A percentile compares a stretch with the other conserved stretches of the same genome.
phyloP scores from a whole-genome alignment of 257 asterid species.

The Lycium barbarum region DNA sequence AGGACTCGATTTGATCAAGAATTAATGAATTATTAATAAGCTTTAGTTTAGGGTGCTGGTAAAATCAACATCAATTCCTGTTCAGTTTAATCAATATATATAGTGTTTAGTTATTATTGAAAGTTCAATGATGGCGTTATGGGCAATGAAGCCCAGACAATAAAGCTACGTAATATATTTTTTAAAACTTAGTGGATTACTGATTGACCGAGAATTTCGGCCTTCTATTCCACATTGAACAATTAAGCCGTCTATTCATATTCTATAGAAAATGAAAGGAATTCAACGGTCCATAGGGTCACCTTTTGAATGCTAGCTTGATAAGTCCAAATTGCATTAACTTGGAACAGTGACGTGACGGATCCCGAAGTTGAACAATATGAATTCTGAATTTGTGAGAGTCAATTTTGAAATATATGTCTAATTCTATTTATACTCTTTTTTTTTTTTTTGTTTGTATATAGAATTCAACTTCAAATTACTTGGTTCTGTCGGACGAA shows the following conservation, averaged over 20 bases:
- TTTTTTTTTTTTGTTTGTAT: background rate
- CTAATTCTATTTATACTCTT: background rate
- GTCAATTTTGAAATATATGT: no score
- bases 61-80: slow-evolving; percentile 20
- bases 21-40: background rate
- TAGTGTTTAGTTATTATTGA: slow-evolving; percentile 24
- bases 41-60: slow-evolving; percentile 26
- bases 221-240: slow-evolving; percentile 25
- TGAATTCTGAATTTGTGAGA: background rate
- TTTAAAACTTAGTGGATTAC: slow-evolving; percentile 43
- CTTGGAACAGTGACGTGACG: background rate
- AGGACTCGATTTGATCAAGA: background rate
- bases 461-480: background rate
- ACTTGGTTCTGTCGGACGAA: background rate
- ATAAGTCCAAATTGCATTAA: background rate
- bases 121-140: slow-evolving; percentile 41
- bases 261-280: background rate
- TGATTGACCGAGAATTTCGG: slow-evolving; percentile 49
- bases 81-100: slow-evolving; percentile 25
- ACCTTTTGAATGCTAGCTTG: background rate
- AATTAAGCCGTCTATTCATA: background rate
- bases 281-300: background rate
- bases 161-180: slow-evolving; percentile 26
- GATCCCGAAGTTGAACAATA: background rate
- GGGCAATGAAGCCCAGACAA: slow-evolving; percentile 26